phyloP scores from a whole-genome alignment of 73 alveolate genomes.

The Paraurostyla sp. region DNA sequence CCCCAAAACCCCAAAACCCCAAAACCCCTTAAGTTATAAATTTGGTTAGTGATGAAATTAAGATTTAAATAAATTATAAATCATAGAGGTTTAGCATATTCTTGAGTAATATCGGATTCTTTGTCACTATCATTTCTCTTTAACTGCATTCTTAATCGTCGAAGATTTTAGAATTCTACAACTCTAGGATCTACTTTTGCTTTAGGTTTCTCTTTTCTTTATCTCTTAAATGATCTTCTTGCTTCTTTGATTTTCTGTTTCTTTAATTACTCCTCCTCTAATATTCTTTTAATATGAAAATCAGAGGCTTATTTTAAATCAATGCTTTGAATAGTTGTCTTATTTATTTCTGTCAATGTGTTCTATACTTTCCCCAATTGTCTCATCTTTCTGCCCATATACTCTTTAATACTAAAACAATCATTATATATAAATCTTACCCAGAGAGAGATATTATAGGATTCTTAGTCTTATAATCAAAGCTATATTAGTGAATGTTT shows the following conservation, averaged over 20 bases:
- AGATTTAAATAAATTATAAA: neutral
- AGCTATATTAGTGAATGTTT: neutral
- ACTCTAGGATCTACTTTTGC: neutral
- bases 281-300: neutral
- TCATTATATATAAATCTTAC: neutral
- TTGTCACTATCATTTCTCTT: neutral
- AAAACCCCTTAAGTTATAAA: no score
- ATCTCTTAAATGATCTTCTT: slow-evolving; percentile 16
- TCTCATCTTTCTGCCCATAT: slow-evolving; percentile 32
- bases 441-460: slow-evolving; percentile 21
- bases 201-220: neutral
- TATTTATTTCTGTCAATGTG: neutral
- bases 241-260: neutral
- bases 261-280: neutral
- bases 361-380: neutral
- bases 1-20: no score
- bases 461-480: neutral
- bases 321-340: neutral
- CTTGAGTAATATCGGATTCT: slow-evolving; percentile 21
- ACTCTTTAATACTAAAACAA: slow-evolving; percentile 21
- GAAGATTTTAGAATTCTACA: neutral
- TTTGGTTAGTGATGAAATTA: no score
- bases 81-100: slow-evolving; percentile 16
- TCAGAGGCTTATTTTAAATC: neutral
- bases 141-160: neutral